Conservation (phyloP, 169 alveolate genomes). For the Plasmodium vivax region DNA sequence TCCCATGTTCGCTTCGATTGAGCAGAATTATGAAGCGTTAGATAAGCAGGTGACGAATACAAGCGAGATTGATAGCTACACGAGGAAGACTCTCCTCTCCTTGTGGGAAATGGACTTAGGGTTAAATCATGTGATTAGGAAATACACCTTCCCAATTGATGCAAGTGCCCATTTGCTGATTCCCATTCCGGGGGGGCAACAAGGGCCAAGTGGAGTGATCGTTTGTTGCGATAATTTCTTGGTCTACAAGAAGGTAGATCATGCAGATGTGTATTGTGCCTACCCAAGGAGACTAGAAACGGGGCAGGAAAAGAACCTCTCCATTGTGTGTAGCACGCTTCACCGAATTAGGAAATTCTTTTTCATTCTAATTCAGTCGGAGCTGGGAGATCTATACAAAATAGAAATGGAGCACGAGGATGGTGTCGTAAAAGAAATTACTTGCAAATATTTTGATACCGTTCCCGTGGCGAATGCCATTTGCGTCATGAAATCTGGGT, state of each 20-base stretch:
- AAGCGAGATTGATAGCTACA: constrained; percentile 36
- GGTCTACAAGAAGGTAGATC: constrained; percentile 94
- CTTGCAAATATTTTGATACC: constrained; percentile 96
- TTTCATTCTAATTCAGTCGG: constrained; percentile 95
- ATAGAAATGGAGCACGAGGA: constrained; percentile 90
- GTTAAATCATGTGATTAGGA: constrained; percentile 97
- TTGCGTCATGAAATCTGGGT: constrained; percentile 95
- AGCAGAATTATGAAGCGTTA: constrained; percentile 90
- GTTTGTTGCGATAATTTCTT: constrained; percentile 97
- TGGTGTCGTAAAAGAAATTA: constrained; percentile 90
- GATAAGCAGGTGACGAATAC: constrained; percentile 89
- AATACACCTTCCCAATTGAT: constrained; percentile 87
- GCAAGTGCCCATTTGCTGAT: constrained; percentile 93
- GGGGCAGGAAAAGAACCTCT: constrained; percentile 87
- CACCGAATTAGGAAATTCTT: constrained; percentile 94
- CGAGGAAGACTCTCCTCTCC: constrained; percentile 88
- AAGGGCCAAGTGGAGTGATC: constrained; percentile 98
- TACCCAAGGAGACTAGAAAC: constrained; percentile 95
- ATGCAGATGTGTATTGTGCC: constrained; percentile 92
- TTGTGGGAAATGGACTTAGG: constrained; percentile 99
- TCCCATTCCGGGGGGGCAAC: constrained; percentile 95
- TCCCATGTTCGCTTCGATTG: constrained; percentile 98
- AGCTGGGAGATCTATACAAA: constrained; percentile 96
- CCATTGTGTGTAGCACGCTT: constrained; percentile 91
- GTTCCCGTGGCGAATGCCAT: constrained; percentile 93